Evolutionary conservation across 2,329 filamentous ascomycete species (phyloP).

Genomic region (Dactylonectria estremocensis): DNA sequence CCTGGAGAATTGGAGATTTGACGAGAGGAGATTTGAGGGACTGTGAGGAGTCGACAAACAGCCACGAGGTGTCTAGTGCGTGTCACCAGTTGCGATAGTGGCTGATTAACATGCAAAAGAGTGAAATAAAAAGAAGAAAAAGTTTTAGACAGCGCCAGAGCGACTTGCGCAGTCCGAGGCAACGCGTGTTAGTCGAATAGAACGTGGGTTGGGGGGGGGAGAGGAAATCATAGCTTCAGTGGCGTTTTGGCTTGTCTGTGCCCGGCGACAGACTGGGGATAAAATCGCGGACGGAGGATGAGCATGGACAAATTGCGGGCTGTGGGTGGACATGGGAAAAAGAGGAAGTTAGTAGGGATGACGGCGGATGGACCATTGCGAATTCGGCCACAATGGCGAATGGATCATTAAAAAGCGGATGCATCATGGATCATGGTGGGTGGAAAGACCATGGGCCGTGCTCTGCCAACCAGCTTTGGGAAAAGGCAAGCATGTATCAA

Average conservation of each 20-base stretch:
- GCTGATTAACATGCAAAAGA: conserved; percentile 7
- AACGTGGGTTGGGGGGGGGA: conserved; percentile 18
- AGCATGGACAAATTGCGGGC: too few relatives aligned
- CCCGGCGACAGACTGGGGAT: too few relatives aligned
- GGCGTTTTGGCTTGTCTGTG: conserved; percentile 8
- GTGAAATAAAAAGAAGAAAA: background rate
- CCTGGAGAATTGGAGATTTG: conserved; percentile 29
- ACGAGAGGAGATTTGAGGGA: background rate
- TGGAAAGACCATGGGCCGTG: conserved; percentile 24
- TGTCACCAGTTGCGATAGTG: conserved; percentile 29
- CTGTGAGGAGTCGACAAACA: conserved; percentile 19
- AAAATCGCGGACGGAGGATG: too few relatives aligned
- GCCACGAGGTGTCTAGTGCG: conserved; percentile 26
- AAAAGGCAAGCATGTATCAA: conserved; percentile 4
- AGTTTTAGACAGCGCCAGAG: conserved; percentile 10
- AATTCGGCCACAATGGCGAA: too few relatives aligned
- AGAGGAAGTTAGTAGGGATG: background rate
- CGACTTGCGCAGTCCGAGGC: conserved; percentile 16
- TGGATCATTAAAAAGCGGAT: too few relatives aligned
- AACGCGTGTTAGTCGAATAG: conserved; percentile 25
- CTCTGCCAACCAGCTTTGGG: conserved; percentile 6
- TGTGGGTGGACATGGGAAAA: background rate
- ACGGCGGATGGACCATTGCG: background rate
- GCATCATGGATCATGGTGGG: background rate
- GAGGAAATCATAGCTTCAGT: conserved; percentile 9